These are phyloP conservation scores for Euphorbia peplus DNA, from an alignment of 345 rosid species.

Conservation along the genomic window DNA sequence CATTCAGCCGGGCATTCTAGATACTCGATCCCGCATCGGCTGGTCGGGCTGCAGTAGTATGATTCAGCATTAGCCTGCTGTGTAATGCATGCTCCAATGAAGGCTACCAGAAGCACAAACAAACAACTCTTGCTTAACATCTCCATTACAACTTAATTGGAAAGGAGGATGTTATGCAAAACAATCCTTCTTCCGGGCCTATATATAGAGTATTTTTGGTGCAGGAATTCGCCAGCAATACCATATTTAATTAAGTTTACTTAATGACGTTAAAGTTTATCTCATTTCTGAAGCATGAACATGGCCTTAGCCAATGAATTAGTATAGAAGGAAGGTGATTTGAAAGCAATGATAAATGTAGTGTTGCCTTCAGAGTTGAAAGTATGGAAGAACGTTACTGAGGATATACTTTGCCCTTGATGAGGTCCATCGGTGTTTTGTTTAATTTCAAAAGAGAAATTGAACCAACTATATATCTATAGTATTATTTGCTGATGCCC, in stretches of 20 bases:
- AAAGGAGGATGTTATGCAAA: background rate
- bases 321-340: too few species aligned
- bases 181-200: background rate
- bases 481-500: too few species aligned
- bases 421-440: too few species aligned
- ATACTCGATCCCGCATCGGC: conserved; percentile 25
- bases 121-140: conserved; percentile 8
- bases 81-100: conserved; percentile 14
- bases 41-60: conserved; percentile 3
- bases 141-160: conserved; percentile 14
- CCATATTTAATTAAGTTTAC: background rate
- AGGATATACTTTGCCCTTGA: too few species aligned
- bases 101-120: conserved; percentile 12
- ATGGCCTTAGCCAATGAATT: too few species aligned
- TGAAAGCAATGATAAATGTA: too few species aligned
- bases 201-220: too few species aligned
- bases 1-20: conserved; percentile 35
- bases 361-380: too few species aligned
- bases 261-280: background rate
- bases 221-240: too few species aligned
- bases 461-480: too few species aligned
- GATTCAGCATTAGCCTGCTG: conserved; percentile 15
- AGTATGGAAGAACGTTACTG: too few species aligned
- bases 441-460: too few species aligned
- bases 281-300: conserved; percentile 8